Base-by-base conservation (phyloP, 129 eudicot genomes). In the Solidago caesia region DNA sequence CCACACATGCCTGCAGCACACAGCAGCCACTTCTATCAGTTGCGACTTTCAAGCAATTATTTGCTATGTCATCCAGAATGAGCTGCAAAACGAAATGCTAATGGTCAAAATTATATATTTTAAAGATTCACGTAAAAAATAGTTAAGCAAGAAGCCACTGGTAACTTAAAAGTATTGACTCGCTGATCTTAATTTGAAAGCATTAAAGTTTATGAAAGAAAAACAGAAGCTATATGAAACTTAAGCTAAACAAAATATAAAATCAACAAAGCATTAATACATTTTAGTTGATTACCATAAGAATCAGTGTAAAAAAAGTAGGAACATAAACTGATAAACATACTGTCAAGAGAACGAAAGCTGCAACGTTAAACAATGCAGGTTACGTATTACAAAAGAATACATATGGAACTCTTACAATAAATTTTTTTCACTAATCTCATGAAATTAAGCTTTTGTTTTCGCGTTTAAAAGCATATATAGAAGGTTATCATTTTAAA, bases 21-120 rank as follows among this genome's bases (percentile, higher is more conserved):
- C 93, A 85, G 55, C 97, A 91, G 3, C 97, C 94, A 49, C 82
- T 80, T 81, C 79, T 88, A 72, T 81, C 75, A 13, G 86, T 85
- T n/a, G 91, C 96, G 43, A 91, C 84, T 62, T 48, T 64, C 51
- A 75, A 84, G 78, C 91, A 88, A 72, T 91, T 84, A 8, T 77
- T 16, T 26, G 88, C 85, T 69, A 91, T 88, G 41, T 80, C 86
- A 16, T 77, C 44, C 26, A 91, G 64, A 58, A 91, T 81, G 33
- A 55, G 74, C 91, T 88, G 91, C 80, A 11, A 81, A 59, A 73
- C 7, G 29, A n/a, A 73, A 45, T 64, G 44, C 70, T 10, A 64
- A 60, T 56, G 62, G 80, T 56, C 68, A 84, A 67, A 66, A 4
- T 7, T 53, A 41, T 49, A 49, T n/a, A 47, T n/a, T 62, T 4